Conservation (phyloP, 805 yeast genomes). For the Teunomyces pallodes region DNA sequence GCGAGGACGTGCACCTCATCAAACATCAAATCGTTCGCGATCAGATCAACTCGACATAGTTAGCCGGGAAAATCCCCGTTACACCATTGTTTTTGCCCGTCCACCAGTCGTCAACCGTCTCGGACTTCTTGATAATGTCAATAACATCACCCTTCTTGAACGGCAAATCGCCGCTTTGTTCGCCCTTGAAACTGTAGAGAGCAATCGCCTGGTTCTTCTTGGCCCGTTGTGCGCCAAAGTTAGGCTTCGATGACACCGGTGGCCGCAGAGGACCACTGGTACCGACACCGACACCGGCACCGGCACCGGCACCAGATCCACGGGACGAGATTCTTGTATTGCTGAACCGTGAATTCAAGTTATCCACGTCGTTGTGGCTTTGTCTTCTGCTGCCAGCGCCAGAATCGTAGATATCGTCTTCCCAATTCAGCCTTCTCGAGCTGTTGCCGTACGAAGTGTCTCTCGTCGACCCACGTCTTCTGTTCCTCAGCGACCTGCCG, state of each 20-base stretch:
- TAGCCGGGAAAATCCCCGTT: constrained; percentile 96
- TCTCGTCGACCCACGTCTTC: constrained; percentile 13
- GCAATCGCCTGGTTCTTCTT: constrained; percentile 83
- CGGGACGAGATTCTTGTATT: constrained; percentile 24
- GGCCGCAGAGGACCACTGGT: constrained; percentile 36
- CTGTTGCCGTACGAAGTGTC: not conserved
- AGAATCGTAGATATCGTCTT: constrained; percentile 77
- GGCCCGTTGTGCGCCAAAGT: constrained; percentile 36
- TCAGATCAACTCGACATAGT: constrained; percentile 76
- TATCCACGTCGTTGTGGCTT: constrained; percentile 31
- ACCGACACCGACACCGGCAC: not conserved
- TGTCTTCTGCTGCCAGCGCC: constrained; percentile 34
- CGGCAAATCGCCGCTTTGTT: constrained; percentile 88
- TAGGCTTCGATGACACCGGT: constrained; percentile 37
- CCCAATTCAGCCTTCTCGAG: constrained; percentile 60
- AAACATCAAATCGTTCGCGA: not conserved
- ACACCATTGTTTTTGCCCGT: constrained; percentile 82
- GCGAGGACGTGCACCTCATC: not conserved
- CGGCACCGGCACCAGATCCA: constrained; percentile 11
- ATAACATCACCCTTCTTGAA: constrained; percentile 94
- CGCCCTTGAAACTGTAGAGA: constrained; percentile 82
- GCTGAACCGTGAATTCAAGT: constrained; percentile 33
- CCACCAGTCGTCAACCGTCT: constrained; percentile 98
- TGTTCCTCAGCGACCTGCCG: constrained; percentile 22
- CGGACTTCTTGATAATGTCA: constrained; percentile 79